These are phyloP conservation scores for Aphanoascus verrucosus DNA, from an alignment of 2,329 filamentous ascomycete species.

Conservation along the genomic window DNA sequence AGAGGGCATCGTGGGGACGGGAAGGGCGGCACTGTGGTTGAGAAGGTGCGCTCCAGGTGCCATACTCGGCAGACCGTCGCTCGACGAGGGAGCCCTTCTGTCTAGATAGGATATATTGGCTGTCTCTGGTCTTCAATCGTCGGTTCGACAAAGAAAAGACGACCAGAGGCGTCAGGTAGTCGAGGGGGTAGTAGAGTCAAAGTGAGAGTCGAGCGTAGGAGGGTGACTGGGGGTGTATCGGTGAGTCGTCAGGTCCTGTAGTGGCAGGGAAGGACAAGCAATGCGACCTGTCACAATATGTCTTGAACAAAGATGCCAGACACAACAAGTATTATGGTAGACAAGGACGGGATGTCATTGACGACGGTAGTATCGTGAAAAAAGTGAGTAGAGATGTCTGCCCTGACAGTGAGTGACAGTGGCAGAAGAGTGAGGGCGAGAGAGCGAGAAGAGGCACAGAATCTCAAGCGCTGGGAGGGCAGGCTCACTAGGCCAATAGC, in stretches of 20 bases:
- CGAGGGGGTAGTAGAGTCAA: background rate
- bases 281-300: slow-evolving; percentile 1
- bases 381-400: no score
- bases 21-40: slow-evolving; percentile 27
- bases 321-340: background rate
- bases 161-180: no score
- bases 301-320: background rate
- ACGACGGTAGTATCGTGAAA: no score
- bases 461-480: background rate
- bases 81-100: background rate
- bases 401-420: background rate
- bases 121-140: background rate
- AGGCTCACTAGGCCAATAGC: slow-evolving; percentile 6
- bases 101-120: background rate
- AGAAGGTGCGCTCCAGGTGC: slow-evolving; percentile 25
- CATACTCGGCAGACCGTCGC: slow-evolving; percentile 23
- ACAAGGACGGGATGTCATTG: background rate
- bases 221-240: background rate
- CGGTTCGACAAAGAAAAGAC: background rate
- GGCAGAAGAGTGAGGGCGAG: background rate
- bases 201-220: background rate
- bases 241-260: background rate
- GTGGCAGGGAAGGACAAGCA: background rate
- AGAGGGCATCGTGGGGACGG: slow-evolving; percentile 32
- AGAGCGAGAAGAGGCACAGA: background rate